phyloP scores from a whole-genome alignment of 2,329 filamentous ascomycete species.

The Cladosporium sp. region DNA sequence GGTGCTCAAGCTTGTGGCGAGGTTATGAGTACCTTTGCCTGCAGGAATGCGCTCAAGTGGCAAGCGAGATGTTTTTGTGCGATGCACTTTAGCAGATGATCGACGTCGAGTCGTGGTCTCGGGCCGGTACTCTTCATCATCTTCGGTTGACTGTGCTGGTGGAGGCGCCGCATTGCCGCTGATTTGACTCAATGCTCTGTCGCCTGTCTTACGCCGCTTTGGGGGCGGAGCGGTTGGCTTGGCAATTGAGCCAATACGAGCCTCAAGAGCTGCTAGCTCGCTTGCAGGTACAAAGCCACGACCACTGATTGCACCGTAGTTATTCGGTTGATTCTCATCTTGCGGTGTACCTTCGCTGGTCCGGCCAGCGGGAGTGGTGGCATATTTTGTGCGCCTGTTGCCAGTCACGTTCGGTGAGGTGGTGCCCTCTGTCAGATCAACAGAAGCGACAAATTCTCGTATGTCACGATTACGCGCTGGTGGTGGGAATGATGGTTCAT shows the following conservation, averaged over 20 bases:
- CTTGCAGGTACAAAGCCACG: slow-evolving; percentile 28
- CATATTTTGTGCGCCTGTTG: no score
- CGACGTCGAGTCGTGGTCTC: slow-evolving; percentile 17
- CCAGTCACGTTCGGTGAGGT: no score
- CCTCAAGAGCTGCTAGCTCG: slow-evolving; percentile 21
- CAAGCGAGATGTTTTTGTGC: slow-evolving; percentile 34
- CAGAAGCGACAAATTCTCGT: slow-evolving; percentile 24
- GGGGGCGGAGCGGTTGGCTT: slow-evolving; percentile 11
- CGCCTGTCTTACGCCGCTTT: slow-evolving; percentile 25
- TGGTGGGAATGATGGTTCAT: slow-evolving; percentile 20
- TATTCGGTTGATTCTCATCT: slow-evolving; percentile 14
- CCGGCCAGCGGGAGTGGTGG: no score
- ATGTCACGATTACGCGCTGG: slow-evolving; percentile 29
- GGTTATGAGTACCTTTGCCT: slow-evolving; percentile 21
- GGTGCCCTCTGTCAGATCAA: slow-evolving; percentile 15
- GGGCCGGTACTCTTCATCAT: slow-evolving; percentile 16
- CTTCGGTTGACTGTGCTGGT: slow-evolving; percentile 4
- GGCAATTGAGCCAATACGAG: slow-evolving; percentile 7
- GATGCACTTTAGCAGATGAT: slow-evolving; percentile 19
- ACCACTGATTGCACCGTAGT: slow-evolving; percentile 2
- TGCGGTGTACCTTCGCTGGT: no score
- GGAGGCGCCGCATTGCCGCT: slow-evolving; percentile 20
- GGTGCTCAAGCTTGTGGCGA: slow-evolving; percentile 8
- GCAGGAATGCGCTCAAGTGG: slow-evolving; percentile 36
- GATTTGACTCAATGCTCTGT: slow-evolving; percentile 21